Evolutionary conservation across 768 basidiomycete genomes (phyloP).

Genomic region (Lentinus tigrinus): DNA sequence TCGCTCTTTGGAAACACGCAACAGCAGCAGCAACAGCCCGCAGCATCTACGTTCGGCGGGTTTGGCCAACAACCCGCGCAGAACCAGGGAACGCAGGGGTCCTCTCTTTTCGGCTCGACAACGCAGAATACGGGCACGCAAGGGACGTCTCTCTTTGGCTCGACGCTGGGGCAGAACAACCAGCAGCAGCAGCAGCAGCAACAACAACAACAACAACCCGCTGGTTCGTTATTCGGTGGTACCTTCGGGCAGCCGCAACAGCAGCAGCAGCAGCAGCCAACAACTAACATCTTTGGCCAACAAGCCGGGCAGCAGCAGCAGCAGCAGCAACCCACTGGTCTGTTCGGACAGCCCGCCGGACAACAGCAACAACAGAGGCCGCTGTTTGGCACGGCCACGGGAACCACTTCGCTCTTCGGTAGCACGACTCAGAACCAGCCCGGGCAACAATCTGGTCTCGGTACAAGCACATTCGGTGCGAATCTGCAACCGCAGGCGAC

Average conservation of each 20-base stretch:
- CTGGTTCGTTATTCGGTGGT: constrained; percentile 19
- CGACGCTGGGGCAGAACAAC: constrained; percentile 14
- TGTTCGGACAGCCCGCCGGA: constrained; percentile 30
- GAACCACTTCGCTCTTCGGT: constrained; percentile 36
- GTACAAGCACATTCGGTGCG: constrained; percentile 9
- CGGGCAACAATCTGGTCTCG: constrained; percentile 20
- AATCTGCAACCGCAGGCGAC: constrained; percentile 15
- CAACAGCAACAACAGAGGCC: constrained; percentile 27
- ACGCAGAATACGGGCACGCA: constrained; percentile 8
- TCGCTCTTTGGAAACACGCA: constrained; percentile 17
- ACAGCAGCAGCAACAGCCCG: constrained; percentile 15
- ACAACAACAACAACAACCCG: constrained; percentile 21
- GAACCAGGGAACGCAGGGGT: constrained; percentile 9
- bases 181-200: constrained; percentile 25
- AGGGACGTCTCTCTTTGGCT: constrained; percentile 8
- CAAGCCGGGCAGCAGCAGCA: constrained; percentile 23
- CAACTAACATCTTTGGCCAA: constrained; percentile 24
- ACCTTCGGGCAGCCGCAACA: constrained; percentile 17
- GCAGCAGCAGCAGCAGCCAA: constrained; percentile 24
- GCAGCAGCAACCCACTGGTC: neutral
- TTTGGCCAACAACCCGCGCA: constrained; percentile 14
- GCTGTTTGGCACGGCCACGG: constrained; percentile 9
- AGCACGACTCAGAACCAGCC: constrained; percentile 23
- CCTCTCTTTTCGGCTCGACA: constrained; percentile 13
- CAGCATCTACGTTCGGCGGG: constrained; percentile 8